These are phyloP conservation scores for Ulvella scutata DNA, from an alignment of 139 green algal species.

Conservation along the genomic window DNA sequence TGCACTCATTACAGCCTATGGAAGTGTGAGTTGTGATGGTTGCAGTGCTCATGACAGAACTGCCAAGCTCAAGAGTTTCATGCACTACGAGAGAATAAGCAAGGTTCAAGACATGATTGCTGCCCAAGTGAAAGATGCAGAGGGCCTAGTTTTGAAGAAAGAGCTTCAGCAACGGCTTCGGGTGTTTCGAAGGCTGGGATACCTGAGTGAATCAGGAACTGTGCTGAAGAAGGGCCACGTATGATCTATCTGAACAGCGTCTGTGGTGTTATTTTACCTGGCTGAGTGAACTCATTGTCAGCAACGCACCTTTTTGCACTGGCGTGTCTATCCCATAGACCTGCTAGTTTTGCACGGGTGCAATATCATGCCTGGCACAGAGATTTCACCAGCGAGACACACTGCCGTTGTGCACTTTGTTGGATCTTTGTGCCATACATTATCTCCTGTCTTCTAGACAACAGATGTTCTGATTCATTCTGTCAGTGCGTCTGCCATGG, in stretches of 20 bases:
- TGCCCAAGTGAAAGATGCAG: not conserved
- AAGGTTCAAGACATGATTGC: not conserved
- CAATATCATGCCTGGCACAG: too few relatives aligned
- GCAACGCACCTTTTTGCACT: not conserved
- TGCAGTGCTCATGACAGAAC: not conserved
- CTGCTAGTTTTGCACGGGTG: not conserved
- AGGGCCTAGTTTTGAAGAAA: slow-evolving; percentile 4
- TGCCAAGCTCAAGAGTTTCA: not conserved
- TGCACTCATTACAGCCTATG: too few relatives aligned
- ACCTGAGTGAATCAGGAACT: not conserved
- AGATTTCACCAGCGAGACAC: too few relatives aligned
- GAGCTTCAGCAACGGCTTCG: not conserved
- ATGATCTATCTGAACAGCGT: too few relatives aligned
- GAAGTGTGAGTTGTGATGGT: too few relatives aligned
- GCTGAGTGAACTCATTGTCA: not conserved
- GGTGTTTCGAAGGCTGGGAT: not conserved
- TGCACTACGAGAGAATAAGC: not conserved
- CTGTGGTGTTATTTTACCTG: too few relatives aligned
- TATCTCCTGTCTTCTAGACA: too few relatives aligned
- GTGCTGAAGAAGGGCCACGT: slow-evolving; percentile 3
- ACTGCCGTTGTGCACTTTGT: too few relatives aligned
- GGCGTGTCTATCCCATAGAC: not conserved
- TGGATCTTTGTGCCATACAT: too few relatives aligned
- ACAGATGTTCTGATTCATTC: too few relatives aligned
- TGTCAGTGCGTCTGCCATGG: too few relatives aligned